Percentiles rank a stretch among this genome's conserved stretches.
Evolutionary conservation across 2,329 filamentous ascomycete species (phyloP).

Genomic region (Epichloe elymi): DNA sequence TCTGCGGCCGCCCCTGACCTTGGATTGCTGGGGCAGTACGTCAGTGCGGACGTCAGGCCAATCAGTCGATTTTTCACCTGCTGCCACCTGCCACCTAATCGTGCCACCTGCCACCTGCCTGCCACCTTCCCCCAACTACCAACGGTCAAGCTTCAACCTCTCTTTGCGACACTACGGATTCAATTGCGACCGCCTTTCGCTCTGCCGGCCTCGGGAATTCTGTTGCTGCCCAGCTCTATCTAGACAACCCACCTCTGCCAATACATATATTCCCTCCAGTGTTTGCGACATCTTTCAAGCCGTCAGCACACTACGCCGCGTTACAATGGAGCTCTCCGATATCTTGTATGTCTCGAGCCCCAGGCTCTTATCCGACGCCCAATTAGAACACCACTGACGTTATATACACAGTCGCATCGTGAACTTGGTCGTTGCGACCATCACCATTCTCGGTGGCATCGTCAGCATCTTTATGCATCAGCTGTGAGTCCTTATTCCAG

Average conservation of each 20-base stretch:
- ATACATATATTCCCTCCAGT: background rate
- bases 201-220: background rate
- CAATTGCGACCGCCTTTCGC: slow-evolving; percentile 1
- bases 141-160: background rate
- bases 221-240: slow-evolving; percentile 4
- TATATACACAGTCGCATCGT: slow-evolving; percentile 62
- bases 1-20: background rate
- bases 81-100: too few species aligned
- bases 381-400: slow-evolving; percentile 19
- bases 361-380: background rate
- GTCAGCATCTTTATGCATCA: slow-evolving; percentile 51
- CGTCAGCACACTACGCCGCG: background rate
- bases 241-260: background rate
- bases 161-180: slow-evolving; percentile 3
- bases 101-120: background rate
- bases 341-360: slow-evolving; percentile 54
- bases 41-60: slow-evolving; percentile 3
- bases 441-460: slow-evolving; percentile 79
- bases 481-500: slow-evolving; percentile 36
- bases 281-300: background rate
- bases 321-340: slow-evolving; percentile 79
- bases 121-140: background rate
- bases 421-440: slow-evolving; percentile 75
- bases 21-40: background rate
- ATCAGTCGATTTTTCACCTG: slow-evolving; percentile 4